These are phyloP conservation scores for Linum usitatissimum DNA, from an alignment of 345 rosid species.

Conservation along the genomic window DNA sequence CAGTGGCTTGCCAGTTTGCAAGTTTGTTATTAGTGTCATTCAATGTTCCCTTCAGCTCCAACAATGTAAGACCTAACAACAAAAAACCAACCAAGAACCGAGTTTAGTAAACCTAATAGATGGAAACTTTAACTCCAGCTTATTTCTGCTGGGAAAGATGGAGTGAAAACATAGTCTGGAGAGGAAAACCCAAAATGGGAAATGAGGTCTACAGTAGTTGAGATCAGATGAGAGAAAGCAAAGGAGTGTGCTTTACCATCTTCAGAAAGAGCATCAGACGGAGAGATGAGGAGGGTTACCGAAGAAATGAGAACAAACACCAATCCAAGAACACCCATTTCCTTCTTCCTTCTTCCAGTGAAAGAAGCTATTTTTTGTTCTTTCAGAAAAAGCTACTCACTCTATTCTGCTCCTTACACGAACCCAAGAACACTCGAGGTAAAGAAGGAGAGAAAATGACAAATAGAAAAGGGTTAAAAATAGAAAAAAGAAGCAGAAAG, in stretches of 20 bases:
- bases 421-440: slow-evolving; percentile 8
- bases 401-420: neutral
- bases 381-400: slow-evolving; percentile 1
- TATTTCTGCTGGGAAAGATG: neutral
- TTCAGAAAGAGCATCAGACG: slow-evolving; percentile 38
- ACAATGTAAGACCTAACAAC: slow-evolving; percentile 47
- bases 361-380: neutral
- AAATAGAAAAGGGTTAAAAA: neutral
- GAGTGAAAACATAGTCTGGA: neutral
- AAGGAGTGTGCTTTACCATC: slow-evolving; percentile 36
- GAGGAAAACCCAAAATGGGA: neutral
- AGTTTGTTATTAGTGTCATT: slow-evolving; percentile 67
- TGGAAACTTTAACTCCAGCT: slow-evolving; percentile 4
- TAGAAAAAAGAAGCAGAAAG: slow-evolving; percentile 1
- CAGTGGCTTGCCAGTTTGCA: slow-evolving; percentile 62
- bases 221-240: neutral
- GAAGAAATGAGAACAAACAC: slow-evolving; percentile 20
- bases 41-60: slow-evolving; percentile 57
- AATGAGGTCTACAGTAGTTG: neutral
- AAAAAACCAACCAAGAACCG: slow-evolving; percentile 3
- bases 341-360: slow-evolving; percentile 9
- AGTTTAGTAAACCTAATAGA: slow-evolving; percentile 8
- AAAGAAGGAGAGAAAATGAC: neutral
- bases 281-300: slow-evolving; percentile 29
- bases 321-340: slow-evolving; percentile 26